Percentiles rank a stretch among this genome's conserved stretches.
phyloP scores from a whole-genome alignment of 495 filamentous ascomycete species.

The Peziza echinospora region DNA sequence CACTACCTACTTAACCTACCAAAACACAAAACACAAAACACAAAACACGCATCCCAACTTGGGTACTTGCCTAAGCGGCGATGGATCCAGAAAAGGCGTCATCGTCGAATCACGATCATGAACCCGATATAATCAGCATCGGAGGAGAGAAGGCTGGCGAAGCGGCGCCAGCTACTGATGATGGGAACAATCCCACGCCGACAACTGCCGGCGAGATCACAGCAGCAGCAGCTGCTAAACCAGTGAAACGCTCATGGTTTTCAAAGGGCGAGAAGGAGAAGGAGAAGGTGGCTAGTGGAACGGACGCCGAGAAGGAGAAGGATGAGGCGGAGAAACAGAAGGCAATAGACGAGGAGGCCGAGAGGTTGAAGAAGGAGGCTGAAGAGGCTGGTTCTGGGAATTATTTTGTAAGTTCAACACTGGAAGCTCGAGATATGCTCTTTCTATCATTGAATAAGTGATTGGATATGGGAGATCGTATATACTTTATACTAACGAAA shows the following conservation, averaged over 20 bases:
- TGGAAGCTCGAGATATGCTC: no score
- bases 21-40: no score
- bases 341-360: slow-evolving; percentile 1
- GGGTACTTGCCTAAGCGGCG: no score
- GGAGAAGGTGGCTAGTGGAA: not conserved
- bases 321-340: slow-evolving; percentile 1
- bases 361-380: slow-evolving; percentile 3
- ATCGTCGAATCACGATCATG: no score
- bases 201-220: not conserved
- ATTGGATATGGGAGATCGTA: no score
- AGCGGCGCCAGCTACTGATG: not conserved
- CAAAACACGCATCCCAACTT: no score
- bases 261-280: not conserved
- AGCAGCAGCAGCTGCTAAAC: not conserved
- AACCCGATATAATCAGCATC: no score
- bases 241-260: not conserved
- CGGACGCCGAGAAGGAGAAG: not conserved
- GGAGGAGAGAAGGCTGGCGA: no score
- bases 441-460: no score
- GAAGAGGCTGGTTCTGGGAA: slow-evolving; percentile 5
- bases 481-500: not conserved
- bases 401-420: slow-evolving; percentile 11
- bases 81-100: no score
- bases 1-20: no score
- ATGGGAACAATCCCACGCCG: no score